A percentile compares a stretch with the other conserved stretches of the same genome.
These are phyloP conservation scores for Galeopsis tetrahit DNA, from an alignment of 257 asterid genomes.

Conservation along the genomic window DNA sequence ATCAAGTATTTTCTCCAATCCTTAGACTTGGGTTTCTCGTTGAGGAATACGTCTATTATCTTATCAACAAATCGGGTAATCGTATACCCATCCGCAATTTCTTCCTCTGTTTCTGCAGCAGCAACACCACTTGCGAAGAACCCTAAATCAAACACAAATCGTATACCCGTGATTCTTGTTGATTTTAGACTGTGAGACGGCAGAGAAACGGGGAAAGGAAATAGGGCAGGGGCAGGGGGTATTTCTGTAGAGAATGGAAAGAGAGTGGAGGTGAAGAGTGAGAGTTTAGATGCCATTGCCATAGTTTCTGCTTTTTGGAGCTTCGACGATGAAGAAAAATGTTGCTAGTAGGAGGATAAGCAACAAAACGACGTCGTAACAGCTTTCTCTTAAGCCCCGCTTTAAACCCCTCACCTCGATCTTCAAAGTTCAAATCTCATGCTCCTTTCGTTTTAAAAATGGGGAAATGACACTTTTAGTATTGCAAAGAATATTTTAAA, in stretches of 20 bases:
- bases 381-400: neutral
- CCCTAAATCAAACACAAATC: slow-evolving; percentile 33
- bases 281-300: slow-evolving; percentile 39
- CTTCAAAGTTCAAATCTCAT: too few relatives aligned
- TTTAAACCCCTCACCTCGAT: neutral
- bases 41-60: slow-evolving; percentile 76
- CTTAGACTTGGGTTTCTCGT: slow-evolving; percentile 83
- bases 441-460: too few relatives aligned
- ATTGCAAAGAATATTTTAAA: too few relatives aligned
- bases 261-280: slow-evolving; percentile 47
- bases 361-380: slow-evolving; percentile 10
- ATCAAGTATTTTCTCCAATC: slow-evolving; percentile 83
- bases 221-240: slow-evolving; percentile 34
- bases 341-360: neutral
- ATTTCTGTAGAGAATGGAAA: slow-evolving; percentile 44
- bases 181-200: slow-evolving; percentile 37
- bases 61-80: slow-evolving; percentile 82
- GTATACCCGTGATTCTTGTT: slow-evolving; percentile 32
- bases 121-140: slow-evolving; percentile 37
- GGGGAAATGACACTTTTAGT: too few relatives aligned
- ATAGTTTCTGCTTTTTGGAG: neutral
- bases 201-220: slow-evolving; percentile 8
- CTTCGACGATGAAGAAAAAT: slow-evolving; percentile 8
- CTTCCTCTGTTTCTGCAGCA: slow-evolving; percentile 52
- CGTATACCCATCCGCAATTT: slow-evolving; percentile 79